Percentiles rank a stretch among this genome's conserved stretches.
Evolutionary conservation across 208 protist species (phyloP).

Genomic region (Kentomonas sorsogonicus): DNA sequence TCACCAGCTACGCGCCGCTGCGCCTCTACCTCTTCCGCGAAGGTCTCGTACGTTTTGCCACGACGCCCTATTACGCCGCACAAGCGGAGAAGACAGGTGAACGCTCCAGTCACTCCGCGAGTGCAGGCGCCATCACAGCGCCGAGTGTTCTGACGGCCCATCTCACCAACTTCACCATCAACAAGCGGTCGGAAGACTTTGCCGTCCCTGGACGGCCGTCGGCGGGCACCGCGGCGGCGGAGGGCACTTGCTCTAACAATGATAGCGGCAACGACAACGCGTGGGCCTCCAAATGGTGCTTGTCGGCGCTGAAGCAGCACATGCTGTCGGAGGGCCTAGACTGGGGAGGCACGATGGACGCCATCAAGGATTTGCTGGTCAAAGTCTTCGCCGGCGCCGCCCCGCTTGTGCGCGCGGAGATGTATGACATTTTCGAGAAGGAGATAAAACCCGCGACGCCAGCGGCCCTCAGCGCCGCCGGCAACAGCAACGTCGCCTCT

Average conservation of each 20-base stretch:
- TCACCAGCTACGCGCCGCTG: conserved; percentile 82
- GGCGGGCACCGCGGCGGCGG: not conserved
- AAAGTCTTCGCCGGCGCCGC: conserved; percentile 63
- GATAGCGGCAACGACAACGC: conserved; percentile 18
- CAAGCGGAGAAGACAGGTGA: not conserved
- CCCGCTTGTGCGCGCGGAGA: conserved; percentile 41
- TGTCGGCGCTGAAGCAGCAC: conserved; percentile 12
- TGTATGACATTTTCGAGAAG: conserved; percentile 11
- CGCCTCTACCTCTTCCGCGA: conserved; percentile 81
- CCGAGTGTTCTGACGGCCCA: conserved; percentile 43
- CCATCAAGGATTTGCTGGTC: conserved; percentile 64
- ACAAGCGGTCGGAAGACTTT: conserved; percentile 64
- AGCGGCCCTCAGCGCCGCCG: not conserved
- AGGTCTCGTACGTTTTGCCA: conserved; percentile 86
- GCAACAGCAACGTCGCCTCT: not conserved
- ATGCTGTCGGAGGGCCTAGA: conserved; percentile 19
- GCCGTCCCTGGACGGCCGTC: conserved; percentile 7
- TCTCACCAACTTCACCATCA: conserved; percentile 90
- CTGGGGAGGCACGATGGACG: conserved; percentile 47
- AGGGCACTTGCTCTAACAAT: not conserved
- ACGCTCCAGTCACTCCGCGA: not conserved
- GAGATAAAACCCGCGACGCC: not conserved
- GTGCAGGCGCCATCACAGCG: conserved; percentile 8
- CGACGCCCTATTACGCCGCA: conserved; percentile 41
- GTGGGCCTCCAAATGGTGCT: no score